Conservation (phyloP, 768 basidiomycete species). For the Rhizopogon vesiculosus region DNA sequence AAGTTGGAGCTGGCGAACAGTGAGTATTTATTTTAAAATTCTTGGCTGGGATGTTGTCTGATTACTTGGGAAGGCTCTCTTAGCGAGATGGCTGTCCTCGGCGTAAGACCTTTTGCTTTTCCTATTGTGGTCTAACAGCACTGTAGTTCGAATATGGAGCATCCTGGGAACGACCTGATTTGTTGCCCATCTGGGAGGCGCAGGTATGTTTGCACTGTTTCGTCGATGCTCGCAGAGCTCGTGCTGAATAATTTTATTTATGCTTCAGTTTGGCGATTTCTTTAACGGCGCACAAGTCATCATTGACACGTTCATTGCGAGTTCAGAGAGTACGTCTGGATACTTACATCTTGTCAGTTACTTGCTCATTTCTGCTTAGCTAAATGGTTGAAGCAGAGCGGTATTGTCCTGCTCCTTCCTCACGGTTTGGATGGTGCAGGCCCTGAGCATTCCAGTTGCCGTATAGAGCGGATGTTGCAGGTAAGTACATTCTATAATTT, state of each 20-base stretch:
- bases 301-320: slow-evolving; percentile 85
- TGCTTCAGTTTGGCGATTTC: slow-evolving; percentile 78
- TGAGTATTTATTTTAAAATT: slow-evolving; percentile 27
- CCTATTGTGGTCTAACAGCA: slow-evolving; percentile 1
- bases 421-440: slow-evolving; percentile 92
- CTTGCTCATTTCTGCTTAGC: slow-evolving; percentile 36
- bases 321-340: slow-evolving; percentile 67
- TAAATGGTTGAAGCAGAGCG: slow-evolving; percentile 93
- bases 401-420: slow-evolving; percentile 78
- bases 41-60: not conserved
- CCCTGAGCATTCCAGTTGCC: slow-evolving; percentile 87
- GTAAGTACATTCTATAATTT: slow-evolving; percentile 29
- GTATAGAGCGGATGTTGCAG: slow-evolving; percentile 89
- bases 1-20: slow-evolving; percentile 87
- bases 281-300: slow-evolving; percentile 87
- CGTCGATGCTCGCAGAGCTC: not conserved
- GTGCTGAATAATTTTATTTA: not conserved
- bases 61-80: slow-evolving; percentile 56
- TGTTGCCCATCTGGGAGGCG: slow-evolving; percentile 90
- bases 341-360: not conserved
- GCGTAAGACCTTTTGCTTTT: slow-evolving; percentile 42
- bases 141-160: slow-evolving; percentile 83
- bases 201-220: slow-evolving; percentile 43
- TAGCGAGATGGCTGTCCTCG: slow-evolving; percentile 87
- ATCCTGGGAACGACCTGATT: slow-evolving; percentile 80